Evolutionary conservation across 2,329 filamentous ascomycete species (phyloP), one percentile per base, ranked within the genome.

Genomic region (Leptosphaerulina australis): DNA sequence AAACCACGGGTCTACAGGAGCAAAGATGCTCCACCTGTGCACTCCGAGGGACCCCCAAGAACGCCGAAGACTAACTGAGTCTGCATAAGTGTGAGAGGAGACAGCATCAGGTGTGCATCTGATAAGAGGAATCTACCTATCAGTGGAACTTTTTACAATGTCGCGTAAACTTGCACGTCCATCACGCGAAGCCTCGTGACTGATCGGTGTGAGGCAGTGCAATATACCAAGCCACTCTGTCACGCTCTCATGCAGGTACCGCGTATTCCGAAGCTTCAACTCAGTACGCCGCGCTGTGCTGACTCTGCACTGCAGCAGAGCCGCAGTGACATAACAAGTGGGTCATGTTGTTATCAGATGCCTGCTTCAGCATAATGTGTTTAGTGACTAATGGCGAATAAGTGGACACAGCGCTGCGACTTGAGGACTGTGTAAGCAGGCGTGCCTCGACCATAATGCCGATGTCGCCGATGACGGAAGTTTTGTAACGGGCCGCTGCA

Each of bases 381-480:
- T 31, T 35, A 26, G 35, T 21, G 41, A 35, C 41, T 45, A 45
- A 45, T 11, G 15, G 41, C 48, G 45, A 36, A 50, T 45, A 45
- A 51, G 48, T 51, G 48, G 48, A 51, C 48, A 45, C 48, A 36
- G 30, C 48, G 41, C 37, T 51, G 41, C 48, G 41, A 41, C 36
- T 41, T 45, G 41, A 40, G 30, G 24, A 35, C 37, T 52, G 43
- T 50, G 60, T 65, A 60, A 66, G 63, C 63, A 56, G 55, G 21
- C 41, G 31, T 54, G 63, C 56, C 62, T 66, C 60, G 63, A 64
- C 30, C 50, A 38, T 29, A 34, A 43, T 56, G 55, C 58, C 53
- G 58, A 58, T 49, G 38, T 44, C 46, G 55, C 60, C 57, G 55
- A 59, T 53, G 51, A 46, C 53, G 52, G 26, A 55, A 45, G 31